Conservation (phyloP, 768 basidiomycete genomes). For the Pholiota molesta region DNA sequence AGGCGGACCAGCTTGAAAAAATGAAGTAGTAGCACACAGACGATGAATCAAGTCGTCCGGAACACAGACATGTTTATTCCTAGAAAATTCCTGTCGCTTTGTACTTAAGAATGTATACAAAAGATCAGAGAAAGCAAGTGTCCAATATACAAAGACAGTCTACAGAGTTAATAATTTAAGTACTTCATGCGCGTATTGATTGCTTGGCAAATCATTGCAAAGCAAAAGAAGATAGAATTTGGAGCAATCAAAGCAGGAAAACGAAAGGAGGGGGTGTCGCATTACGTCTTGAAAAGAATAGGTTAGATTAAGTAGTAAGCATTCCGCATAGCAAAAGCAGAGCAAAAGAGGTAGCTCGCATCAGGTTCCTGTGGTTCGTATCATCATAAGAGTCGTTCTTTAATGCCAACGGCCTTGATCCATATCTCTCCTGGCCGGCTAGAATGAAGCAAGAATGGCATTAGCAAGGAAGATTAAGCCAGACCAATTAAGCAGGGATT, state of each 20-base stretch:
- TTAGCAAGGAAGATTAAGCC: neutral
- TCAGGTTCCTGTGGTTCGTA: neutral
- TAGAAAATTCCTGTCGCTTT: too few relatives aligned
- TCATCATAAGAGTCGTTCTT: slow-evolving; percentile 28
- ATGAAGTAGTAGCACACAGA: too few relatives aligned
- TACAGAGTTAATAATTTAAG: too few relatives aligned
- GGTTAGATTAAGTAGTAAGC: neutral
- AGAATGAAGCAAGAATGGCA: neutral
- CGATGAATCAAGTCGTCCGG: too few relatives aligned
- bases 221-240: neutral
- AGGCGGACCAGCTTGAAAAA: too few relatives aligned
- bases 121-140: neutral
- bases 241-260: neutral
- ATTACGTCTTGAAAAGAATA: neutral
- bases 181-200: too few relatives aligned
- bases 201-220: neutral
- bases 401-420: slow-evolving; percentile 64
- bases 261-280: neutral
- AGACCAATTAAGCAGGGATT: slow-evolving; percentile 27
- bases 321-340: neutral
- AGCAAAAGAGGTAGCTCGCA: neutral
- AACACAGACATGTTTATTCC: too few relatives aligned
- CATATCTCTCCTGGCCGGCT: slow-evolving; percentile 61
- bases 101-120: too few relatives aligned
- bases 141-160: neutral